Conservation (phyloP, 176 grass and related monocot species). For the Cymbopogon citratus region DNA sequence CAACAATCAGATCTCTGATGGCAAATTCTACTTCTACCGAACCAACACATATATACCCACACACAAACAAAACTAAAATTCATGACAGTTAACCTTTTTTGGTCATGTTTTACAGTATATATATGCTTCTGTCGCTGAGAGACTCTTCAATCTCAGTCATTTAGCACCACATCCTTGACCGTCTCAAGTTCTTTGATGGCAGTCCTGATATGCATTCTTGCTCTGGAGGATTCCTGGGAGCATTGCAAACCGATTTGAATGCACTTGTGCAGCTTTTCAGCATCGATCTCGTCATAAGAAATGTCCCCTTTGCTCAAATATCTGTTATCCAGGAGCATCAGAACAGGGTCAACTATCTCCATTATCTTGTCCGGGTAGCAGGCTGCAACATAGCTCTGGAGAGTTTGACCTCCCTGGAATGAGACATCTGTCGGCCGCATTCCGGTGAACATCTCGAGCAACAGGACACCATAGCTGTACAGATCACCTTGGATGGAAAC, state of each 20-base stretch:
- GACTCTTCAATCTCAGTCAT: neutral
- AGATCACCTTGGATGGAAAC: conserved; percentile 9
- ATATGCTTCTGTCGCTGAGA: neutral
- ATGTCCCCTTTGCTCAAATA: neutral
- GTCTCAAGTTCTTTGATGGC: neutral
- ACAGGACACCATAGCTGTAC: conserved; percentile 48
- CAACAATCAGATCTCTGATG: neutral
- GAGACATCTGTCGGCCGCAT: conserved; percentile 14
- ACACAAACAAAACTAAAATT: neutral
- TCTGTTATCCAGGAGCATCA: neutral
- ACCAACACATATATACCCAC: neutral
- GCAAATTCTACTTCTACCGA: neutral
- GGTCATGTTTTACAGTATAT: neutral
- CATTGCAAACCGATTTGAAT: conserved; percentile 12
- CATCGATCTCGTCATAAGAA: neutral
- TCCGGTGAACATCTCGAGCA: conserved; percentile 51
- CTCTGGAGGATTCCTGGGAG: conserved; percentile 8
- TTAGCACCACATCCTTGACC: neutral
- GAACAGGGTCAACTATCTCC: neutral
- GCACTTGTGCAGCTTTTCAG: neutral
- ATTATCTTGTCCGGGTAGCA: conserved; percentile 9
- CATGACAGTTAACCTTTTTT: neutral
- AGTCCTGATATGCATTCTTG: conserved; percentile 7
- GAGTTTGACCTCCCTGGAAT: conserved; percentile 26
- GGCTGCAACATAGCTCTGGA: neutral